A percentile compares a stretch with the other conserved stretches of the same genome.
Conservation (phyloP, 768 basidiomycete genomes). For the Strobilomyces confusus region DNA sequence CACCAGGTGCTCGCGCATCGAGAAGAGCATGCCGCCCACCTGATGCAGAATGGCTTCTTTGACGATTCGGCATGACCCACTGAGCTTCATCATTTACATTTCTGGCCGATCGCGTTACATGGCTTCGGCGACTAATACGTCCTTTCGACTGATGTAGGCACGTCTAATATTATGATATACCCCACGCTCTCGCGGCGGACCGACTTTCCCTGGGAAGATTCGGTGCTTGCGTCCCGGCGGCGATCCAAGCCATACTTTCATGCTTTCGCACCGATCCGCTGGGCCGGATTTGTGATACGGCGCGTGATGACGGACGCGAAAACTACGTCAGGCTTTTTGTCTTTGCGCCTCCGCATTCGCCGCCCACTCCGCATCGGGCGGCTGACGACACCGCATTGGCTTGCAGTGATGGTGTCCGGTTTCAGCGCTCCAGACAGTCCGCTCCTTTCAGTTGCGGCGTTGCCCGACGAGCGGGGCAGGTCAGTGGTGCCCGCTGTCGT, state of each 20-base stretch:
- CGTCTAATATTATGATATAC: neutral
- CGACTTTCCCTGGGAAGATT: neutral
- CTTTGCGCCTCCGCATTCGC: neutral
- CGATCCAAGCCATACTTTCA: neutral
- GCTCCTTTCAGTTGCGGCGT: too few relatives aligned
- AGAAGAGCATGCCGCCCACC: constrained; percentile 45
- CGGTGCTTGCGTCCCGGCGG: neutral
- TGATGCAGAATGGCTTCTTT: constrained; percentile 44
- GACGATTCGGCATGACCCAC: constrained; percentile 2
- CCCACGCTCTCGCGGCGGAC: neutral
- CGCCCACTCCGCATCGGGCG: neutral
- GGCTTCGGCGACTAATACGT: neutral
- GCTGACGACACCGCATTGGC: neutral
- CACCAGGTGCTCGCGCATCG: constrained; percentile 42
- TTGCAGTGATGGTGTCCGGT: neutral
- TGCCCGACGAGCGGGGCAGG: neutral
- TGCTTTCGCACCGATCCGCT: too few relatives aligned
- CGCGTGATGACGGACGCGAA: too few relatives aligned
- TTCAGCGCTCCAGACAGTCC: neutral
- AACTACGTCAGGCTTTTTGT: too few relatives aligned
- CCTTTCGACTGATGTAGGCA: neutral
- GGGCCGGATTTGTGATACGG: neutral
- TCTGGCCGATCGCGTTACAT: neutral
- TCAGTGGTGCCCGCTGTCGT: constrained; percentile 4
- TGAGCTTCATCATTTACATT: neutral